A percentile compares a stretch with the other conserved stretches of the same genome.
Conservation (phyloP, 2,329 filamentous ascomycete species). For the Tothia fuscella region DNA sequence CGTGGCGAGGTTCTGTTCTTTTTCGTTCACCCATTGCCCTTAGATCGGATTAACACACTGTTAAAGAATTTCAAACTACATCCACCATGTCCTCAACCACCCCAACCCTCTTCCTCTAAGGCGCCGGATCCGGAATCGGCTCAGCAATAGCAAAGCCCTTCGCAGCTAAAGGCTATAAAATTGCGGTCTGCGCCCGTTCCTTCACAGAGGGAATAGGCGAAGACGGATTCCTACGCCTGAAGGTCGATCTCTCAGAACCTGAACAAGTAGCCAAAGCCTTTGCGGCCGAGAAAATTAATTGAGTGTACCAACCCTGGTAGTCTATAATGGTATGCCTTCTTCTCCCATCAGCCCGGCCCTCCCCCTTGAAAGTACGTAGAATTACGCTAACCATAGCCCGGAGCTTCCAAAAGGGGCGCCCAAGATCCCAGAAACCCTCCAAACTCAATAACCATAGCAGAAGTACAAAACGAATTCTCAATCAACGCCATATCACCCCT, state of each 20-base stretch:
- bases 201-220: background rate
- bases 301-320: background rate
- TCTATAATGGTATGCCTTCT: conserved; percentile 2
- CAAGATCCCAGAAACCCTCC: conserved; percentile 2
- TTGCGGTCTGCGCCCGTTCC: background rate
- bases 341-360: background rate
- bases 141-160: background rate
- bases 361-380: background rate
- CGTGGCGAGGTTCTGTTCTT: too few species aligned
- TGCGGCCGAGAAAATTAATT: background rate
- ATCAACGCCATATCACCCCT: conserved; percentile 4
- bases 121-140: conserved; percentile 1
- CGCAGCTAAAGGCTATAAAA: background rate
- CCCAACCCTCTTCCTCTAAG: conserved; percentile 2
- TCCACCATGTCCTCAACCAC: too few species aligned
- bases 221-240: conserved; percentile 1
- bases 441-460: background rate
- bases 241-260: background rate
- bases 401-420: background rate
- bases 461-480: background rate
- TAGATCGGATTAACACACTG: too few species aligned
- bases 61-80: too few species aligned
- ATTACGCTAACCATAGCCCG: background rate
- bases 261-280: background rate
- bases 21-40: too few species aligned